Conservation (phyloP, 2,329 filamentous ascomycete genomes). For the Colletotrichum sp. region DNA sequence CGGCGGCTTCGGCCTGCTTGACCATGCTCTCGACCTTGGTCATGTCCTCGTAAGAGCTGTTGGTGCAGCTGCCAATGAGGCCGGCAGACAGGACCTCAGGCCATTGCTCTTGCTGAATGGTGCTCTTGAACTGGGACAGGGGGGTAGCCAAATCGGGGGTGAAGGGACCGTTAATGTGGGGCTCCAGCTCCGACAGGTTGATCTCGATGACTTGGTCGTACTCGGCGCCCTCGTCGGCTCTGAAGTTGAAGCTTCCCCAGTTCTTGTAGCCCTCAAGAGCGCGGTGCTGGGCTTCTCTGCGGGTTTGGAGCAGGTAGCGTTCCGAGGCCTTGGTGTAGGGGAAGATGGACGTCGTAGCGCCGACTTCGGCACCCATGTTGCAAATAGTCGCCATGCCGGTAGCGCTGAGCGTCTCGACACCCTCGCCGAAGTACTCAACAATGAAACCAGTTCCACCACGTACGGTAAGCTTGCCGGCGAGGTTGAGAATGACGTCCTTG, state of each 20-base stretch:
- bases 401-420: slow-evolving; percentile 85
- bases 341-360: slow-evolving; percentile 95
- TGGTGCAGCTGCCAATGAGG: slow-evolving; percentile 97
- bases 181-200: slow-evolving; percentile 87
- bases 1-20: slow-evolving; percentile 88
- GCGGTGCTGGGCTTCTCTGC: slow-evolving; percentile 55
- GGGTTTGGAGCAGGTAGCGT: slow-evolving; percentile 86
- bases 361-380: slow-evolving; percentile 92
- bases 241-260: slow-evolving; percentile 48
- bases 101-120: slow-evolving; percentile 86
- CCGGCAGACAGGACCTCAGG: slow-evolving; percentile 90
- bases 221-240: slow-evolving; percentile 79
- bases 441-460: slow-evolving; percentile 93
- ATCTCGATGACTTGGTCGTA: slow-evolving; percentile 94
- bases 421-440: slow-evolving; percentile 92
- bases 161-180: slow-evolving; percentile 96
- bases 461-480: slow-evolving; percentile 90
- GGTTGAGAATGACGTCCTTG: slow-evolving; percentile 91
- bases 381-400: slow-evolving; percentile 93
- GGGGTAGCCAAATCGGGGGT: slow-evolving; percentile 95
- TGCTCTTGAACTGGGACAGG: slow-evolving; percentile 85
- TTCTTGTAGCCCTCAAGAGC: slow-evolving; percentile 20
- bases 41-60: slow-evolving; percentile 99
- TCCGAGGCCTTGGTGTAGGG: slow-evolving; percentile 86
- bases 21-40: slow-evolving; percentile 91